These are phyloP conservation scores for Venturia oleaginea DNA, from an alignment of 2,329 filamentous ascomycete genomes.

Conservation along the genomic window DNA sequence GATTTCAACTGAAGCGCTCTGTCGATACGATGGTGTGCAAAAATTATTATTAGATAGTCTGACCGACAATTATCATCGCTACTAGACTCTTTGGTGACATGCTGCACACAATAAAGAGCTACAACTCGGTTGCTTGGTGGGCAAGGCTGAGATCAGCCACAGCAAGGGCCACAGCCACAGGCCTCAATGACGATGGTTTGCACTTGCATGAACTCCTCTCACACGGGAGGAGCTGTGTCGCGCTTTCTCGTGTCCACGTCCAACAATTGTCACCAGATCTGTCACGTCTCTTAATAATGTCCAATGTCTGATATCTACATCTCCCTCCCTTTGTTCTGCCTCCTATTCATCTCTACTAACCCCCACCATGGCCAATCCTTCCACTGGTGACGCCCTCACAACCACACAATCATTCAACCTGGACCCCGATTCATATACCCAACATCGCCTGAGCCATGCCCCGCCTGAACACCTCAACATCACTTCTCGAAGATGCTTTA, in stretches of 20 bases:
- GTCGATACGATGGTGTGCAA: neutral
- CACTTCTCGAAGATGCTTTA: conserved; percentile 54
- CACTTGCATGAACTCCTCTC: neutral
- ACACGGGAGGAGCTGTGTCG: neutral
- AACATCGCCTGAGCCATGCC: conserved; percentile 50
- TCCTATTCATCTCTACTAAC: neutral
- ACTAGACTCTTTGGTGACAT: no score
- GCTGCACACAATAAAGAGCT: no score
- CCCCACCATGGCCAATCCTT: neutral
- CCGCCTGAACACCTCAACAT: conserved; percentile 52
- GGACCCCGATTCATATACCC: conserved; percentile 42
- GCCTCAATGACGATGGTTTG: neutral
- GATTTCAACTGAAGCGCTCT: neutral
- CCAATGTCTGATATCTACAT: conserved; percentile 1
- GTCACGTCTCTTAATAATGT: neutral
- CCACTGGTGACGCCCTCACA: neutral
- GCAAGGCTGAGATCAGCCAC: neutral
- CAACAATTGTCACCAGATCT: neutral
- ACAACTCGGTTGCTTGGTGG: no score
- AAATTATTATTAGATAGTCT: no score
- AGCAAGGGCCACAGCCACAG: no score
- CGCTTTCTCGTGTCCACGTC: neutral
- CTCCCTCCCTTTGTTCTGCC: neutral
- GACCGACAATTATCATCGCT: no score
- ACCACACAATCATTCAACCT: neutral